Evolutionary conservation across 129 eudicot genomes (phyloP), one percentile per base, ranked within the genome.

Genomic region (Flaveria linearis): DNA sequence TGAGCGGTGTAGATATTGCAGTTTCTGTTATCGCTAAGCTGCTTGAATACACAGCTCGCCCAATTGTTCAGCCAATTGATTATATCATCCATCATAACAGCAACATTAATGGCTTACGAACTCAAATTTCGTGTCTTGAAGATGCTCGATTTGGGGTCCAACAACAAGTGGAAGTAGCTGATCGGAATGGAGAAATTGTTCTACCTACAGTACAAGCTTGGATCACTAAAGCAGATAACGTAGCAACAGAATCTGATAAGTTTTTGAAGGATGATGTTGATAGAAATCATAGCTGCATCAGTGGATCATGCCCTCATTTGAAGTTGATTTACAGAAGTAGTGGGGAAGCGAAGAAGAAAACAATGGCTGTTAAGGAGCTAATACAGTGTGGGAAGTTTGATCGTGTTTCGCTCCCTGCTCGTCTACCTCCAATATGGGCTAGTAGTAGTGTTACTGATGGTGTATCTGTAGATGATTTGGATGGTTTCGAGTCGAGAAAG

Each of bases 401-500:
- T 45, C 51, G 14, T n/a, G 70, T 84, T 76, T 76, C 87, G 18
- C 15, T 12, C 13, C 84, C 84, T 76, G 82, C 76, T 46, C 72
- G 66, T 26, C 46, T 76, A 15, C 87, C 84, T 46, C 68, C 79
- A 30, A 28, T 84, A 45, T 71, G 81, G 84, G 71, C 76, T 51
- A 72, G 50, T 71, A 36, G 26, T 12, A 51, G 72, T 62, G 22
- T 56, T 69, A 30, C 9, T 78, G 71, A 5, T 45, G 53, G n/a
- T 53, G 2, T 43, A 28, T 68, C 68, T 1, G 43, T 26, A 16
- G 65, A 52, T 14, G 84, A 79, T 26, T 61, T 75, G 74, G 84
- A 79, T 77, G 68, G 77, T 22, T 84, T 84, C 50, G 84, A 84
- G 42, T 84, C 87, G 10, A 71, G 84, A 76, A 80, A 76, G 66